Evolutionary conservation across 179 eudicot species (phyloP), one percentile per base, ranked within the genome.

Genomic region (Vitellaria paradoxa): DNA sequence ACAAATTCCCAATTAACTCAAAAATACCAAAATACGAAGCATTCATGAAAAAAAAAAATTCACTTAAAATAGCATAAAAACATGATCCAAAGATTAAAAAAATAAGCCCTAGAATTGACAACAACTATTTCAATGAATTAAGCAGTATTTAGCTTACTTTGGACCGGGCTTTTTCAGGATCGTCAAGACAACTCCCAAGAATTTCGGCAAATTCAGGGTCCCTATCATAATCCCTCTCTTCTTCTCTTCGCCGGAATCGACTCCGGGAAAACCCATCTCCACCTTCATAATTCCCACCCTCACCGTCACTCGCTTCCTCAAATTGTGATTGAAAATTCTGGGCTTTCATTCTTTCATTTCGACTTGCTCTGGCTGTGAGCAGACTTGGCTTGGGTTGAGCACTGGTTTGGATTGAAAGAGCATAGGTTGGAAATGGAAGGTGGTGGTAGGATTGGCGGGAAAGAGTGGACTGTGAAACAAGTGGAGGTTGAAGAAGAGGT

Each of bases 141-240:
- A 72, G 12, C 15, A 40, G 1, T 17, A 37, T 64, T 24, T 18
- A 62, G 72, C 85, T 81, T 82, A 95, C 97, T 77, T 85, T 91
- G 79, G 97, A 87, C 73, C 70, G 87, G 14, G 92, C 95, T 81
- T 88, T 87, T 18, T 84, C 83, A 0, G 97, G 99, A 68, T 95
- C 92, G 82, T 90, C 94, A 37, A 95, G 88, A 74, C 90, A 90
- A 76, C 69, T 81, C 67, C 96, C 98, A 64, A 95, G 87, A 85
- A 93, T 93, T 18, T 95, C 97, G 78, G 91, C 95, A 74, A 95
- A 85, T 71, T 93, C 98, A 10, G 98, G 96, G 83, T 93, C 97
- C 75, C 82, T 89, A 77, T 91, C 99, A 77, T 86, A 91, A 76
- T 90, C 93, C 68, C 57, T 85, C 75, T 90, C 94, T n/a, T 77